A percentile compares a stretch with the other conserved stretches of the same genome.
Conservation (phyloP, 148 eudicot species). For the Rhododendron williamsianum region DNA sequence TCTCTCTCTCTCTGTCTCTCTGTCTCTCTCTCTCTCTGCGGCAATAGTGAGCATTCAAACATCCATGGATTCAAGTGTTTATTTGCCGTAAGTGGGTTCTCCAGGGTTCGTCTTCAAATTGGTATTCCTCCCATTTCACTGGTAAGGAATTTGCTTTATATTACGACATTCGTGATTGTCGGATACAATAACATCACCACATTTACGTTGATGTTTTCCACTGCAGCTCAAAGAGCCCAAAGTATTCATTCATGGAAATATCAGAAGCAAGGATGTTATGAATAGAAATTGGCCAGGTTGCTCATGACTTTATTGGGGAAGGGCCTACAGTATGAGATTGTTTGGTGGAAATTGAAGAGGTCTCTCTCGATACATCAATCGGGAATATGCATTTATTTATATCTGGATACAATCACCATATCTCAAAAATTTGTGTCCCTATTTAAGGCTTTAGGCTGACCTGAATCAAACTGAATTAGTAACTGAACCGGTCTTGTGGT, state of each 20-base stretch:
- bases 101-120: slow-evolving; percentile 35
- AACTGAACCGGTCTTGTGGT: not conserved
- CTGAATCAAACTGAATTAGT: too few relatives aligned
- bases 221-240: slow-evolving; percentile 70
- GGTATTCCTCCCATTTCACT: slow-evolving; percentile 61
- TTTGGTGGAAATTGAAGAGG: not conserved
- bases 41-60: slow-evolving; percentile 46
- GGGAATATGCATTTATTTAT: not conserved
- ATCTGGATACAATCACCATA: not conserved
- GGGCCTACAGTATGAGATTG: not conserved
- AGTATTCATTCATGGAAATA: slow-evolving; percentile 57
- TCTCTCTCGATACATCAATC: not conserved
- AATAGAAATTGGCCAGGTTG: slow-evolving; percentile 64
- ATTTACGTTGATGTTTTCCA: not conserved
- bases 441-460: too few relatives aligned
- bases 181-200: not conserved
- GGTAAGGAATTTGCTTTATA: slow-evolving; percentile 32
- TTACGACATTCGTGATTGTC: not conserved
- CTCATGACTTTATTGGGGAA: slow-evolving; percentile 9
- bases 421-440: not conserved
- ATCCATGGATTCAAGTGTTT: slow-evolving; percentile 69
- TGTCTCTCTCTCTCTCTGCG: not conserved
- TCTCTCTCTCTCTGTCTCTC: not conserved
- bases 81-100: slow-evolving; percentile 54
- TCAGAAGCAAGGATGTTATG: slow-evolving; percentile 28